A percentile compares a stretch with the other conserved stretches of the same genome.
Evolutionary conservation across 1,284 basidiomycete species (phyloP).

Genomic region (Fomes fomentarius): DNA sequence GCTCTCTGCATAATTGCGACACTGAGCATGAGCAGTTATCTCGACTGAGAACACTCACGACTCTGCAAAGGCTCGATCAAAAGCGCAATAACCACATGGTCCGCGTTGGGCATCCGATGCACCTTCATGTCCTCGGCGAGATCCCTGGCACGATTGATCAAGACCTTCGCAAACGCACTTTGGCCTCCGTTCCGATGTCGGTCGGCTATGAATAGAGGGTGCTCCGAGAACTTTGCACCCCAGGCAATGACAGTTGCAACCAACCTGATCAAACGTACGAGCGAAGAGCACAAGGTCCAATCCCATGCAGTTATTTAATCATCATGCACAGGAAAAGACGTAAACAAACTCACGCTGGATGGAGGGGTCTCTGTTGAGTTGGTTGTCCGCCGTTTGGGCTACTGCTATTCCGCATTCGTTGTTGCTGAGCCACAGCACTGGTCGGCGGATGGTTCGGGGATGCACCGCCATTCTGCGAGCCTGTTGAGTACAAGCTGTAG

Average conservation of each 20-base stretch:
- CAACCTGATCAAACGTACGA: conserved; percentile 37
- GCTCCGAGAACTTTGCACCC: conserved; percentile 92
- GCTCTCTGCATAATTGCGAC: conserved; percentile 51
- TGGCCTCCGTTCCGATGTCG: conserved; percentile 71
- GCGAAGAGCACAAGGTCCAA: background rate
- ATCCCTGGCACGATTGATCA: conserved; percentile 81
- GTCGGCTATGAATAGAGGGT: conserved; percentile 80
- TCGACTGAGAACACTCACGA: conserved; percentile 54
- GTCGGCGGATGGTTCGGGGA: conserved; percentile 19
- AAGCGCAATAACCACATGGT: conserved; percentile 80
- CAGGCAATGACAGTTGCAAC: conserved; percentile 90
- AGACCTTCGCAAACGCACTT: conserved; percentile 75
- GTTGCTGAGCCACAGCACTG: conserved; percentile 16
- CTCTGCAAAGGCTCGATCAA: conserved; percentile 81
- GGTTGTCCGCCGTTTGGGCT: conserved; percentile 20
- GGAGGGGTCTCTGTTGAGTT: conserved; percentile 21
- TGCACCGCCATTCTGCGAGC: conserved; percentile 25
- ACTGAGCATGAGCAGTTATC: conserved; percentile 2
- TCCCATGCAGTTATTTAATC: background rate
- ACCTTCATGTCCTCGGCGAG: conserved; percentile 86
- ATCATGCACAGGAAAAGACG: background rate
- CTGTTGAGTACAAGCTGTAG: conserved; percentile 43
- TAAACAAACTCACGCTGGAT: conserved; percentile 26
- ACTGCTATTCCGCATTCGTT: conserved; percentile 21
- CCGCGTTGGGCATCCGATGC: conserved; percentile 76